Conservation (phyloP, 768 basidiomycete species). For the Lyophyllum shimeji region DNA sequence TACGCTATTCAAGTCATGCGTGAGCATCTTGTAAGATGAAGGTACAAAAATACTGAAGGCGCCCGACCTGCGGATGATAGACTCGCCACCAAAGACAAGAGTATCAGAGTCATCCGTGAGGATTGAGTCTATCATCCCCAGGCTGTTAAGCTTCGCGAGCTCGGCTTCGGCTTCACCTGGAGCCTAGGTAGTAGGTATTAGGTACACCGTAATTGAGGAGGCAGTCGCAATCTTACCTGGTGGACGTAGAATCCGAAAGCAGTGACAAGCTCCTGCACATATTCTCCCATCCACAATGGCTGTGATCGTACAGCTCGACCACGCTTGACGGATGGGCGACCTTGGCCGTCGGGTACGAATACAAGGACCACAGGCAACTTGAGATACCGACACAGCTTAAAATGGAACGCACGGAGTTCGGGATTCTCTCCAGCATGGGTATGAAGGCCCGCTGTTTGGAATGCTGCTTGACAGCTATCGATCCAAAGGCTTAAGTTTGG, state of each 20-base stretch:
- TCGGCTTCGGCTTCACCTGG: slow-evolving; percentile 48
- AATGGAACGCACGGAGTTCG: slow-evolving; percentile 40
- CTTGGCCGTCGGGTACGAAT: slow-evolving; percentile 50
- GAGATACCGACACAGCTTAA: slow-evolving; percentile 36
- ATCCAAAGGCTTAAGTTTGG: background rate
- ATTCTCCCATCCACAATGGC: slow-evolving; percentile 22
- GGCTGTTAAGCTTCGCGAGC: slow-evolving; percentile 39
- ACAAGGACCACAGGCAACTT: slow-evolving; percentile 44
- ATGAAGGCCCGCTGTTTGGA: slow-evolving; percentile 5
- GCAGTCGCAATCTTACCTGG: slow-evolving; percentile 14
- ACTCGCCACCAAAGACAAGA: slow-evolving; percentile 43
- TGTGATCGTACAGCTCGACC: slow-evolving; percentile 27
- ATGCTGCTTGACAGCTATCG: slow-evolving; percentile 7
- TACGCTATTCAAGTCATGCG: background rate
- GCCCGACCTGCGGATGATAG: slow-evolving; percentile 37
- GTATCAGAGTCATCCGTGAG: slow-evolving; percentile 49
- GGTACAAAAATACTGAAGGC: background rate
- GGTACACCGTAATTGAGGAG: no score
- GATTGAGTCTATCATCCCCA: slow-evolving; percentile 44
- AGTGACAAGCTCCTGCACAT: slow-evolving; percentile 34
- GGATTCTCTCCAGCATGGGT: slow-evolving; percentile 34
- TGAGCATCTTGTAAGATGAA: background rate
- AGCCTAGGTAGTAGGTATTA: slow-evolving; percentile 35
- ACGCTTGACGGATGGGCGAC: slow-evolving; percentile 40
- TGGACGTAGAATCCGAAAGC: slow-evolving; percentile 41